Conservation (phyloP, 257 asterid genomes). For the Penstemon davidsonii region DNA sequence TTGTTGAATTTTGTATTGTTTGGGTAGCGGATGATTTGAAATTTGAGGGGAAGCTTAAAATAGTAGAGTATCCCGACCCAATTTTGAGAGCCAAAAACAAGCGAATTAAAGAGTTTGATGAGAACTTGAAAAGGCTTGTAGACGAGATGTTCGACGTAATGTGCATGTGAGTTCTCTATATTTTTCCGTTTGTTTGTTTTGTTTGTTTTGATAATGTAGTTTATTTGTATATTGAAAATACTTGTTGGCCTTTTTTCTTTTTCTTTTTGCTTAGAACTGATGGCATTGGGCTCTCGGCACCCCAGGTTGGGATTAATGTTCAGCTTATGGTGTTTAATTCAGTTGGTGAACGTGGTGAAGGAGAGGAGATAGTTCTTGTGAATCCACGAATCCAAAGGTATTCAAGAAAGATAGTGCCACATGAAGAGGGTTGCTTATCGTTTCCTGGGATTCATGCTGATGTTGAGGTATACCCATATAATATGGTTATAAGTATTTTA, state of each 20-base stretch:
- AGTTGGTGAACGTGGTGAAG: conserved; percentile 77
- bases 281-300: conserved; percentile 95
- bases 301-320: conserved; percentile 90
- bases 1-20: conserved; percentile 11
- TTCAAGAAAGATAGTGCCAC: conserved; percentile 67
- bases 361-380: conserved; percentile 86
- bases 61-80: conserved; percentile 83
- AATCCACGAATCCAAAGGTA: conserved; percentile 71
- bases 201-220: not conserved
- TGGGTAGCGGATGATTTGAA: conserved; percentile 73
- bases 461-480: conserved; percentile 53
- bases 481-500: not conserved
- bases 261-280: conserved; percentile 68
- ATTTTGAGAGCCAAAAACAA: conserved; percentile 81
- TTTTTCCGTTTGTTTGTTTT: not conserved
- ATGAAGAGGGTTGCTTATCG: conserved; percentile 89
- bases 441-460: conserved; percentile 77
- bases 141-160: conserved; percentile 91
- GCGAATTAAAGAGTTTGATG: conserved; percentile 59
- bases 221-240: conserved; percentile 33
- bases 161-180: conserved; percentile 63
- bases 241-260: conserved; percentile 42
- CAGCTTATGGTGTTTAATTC: conserved; percentile 95
- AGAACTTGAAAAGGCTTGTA: conserved; percentile 68
- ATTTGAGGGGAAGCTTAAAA: conserved; percentile 54